Evolutionary conservation across 352 stramenopile genomes (phyloP).

Genomic region (Pilasporangium apinafurcum): DNA sequence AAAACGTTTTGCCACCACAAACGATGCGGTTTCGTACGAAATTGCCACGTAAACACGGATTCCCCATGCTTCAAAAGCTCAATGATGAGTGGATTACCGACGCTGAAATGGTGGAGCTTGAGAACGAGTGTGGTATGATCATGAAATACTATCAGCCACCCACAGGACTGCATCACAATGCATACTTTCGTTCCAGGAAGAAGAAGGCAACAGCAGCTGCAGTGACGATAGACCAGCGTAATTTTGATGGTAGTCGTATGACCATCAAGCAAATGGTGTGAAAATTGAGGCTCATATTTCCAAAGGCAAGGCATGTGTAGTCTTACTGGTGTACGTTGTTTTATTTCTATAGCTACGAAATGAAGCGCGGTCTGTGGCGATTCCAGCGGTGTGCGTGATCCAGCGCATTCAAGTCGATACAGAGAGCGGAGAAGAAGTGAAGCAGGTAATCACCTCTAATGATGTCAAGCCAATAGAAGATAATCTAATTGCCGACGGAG

Average conservation of each 20-base stretch:
- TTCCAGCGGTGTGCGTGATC: constrained; percentile 28
- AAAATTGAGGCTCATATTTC: not conserved
- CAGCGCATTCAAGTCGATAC: constrained; percentile 51
- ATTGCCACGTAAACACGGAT: constrained; percentile 41
- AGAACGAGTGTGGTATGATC: constrained; percentile 30
- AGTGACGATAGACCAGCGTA: not conserved
- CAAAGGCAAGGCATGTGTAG: not conserved
- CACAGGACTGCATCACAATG: not conserved
- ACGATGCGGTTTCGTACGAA: constrained; percentile 25
- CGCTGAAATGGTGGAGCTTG: constrained; percentile 34
- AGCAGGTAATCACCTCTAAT: no score
- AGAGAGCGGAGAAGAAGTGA: constrained; percentile 25
- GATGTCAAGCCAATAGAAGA: no score
- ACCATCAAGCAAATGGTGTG: constrained; percentile 52
- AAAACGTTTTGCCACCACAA: not conserved
- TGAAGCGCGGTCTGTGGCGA: constrained; percentile 28
- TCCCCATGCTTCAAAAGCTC: constrained; percentile 58
- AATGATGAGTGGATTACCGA: constrained; percentile 63
- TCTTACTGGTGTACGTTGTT: no score
- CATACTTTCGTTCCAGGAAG: no score
- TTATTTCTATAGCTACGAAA: constrained; percentile 20
- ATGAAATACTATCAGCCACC: constrained; percentile 37
- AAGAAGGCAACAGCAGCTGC: not conserved
- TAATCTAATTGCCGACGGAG: not conserved
- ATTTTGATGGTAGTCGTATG: constrained; percentile 63